phyloP scores from a whole-genome alignment of 2,329 filamentous ascomycete species.

The Eutypa lata region DNA sequence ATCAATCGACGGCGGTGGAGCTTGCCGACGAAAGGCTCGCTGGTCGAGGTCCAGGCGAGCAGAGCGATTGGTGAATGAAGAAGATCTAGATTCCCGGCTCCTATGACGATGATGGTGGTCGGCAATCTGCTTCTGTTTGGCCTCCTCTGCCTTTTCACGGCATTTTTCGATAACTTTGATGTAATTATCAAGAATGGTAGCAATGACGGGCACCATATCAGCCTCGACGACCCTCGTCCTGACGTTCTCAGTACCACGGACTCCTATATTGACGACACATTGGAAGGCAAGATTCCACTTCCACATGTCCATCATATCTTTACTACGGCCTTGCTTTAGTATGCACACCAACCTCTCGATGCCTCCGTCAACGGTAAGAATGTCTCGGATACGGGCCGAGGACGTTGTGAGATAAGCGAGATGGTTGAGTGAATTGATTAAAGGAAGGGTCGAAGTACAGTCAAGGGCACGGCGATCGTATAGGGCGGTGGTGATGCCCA shows the following conservation, averaged over 20 bases:
- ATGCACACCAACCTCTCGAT: conserved; percentile 97
- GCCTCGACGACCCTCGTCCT: conserved; percentile 95
- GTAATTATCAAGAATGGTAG: conserved; percentile 97
- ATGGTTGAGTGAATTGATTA: conserved; percentile 99
- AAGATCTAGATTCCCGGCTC: conserved; percentile 45
- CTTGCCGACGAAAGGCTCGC: conserved; percentile 68
- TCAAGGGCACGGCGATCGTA: conserved; percentile 97
- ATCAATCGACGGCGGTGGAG: conserved; percentile 80
- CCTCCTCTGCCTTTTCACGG: conserved; percentile 80
- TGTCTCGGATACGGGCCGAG: conserved; percentile 94
- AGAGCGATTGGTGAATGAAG: conserved; percentile 52
- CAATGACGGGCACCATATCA: conserved; percentile 98
- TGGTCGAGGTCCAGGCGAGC: conserved; percentile 55
- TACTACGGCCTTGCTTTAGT: conserved; percentile 93
- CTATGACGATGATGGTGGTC: conserved; percentile 51
- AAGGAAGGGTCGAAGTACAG: conserved; percentile 93
- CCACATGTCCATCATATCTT: conserved; percentile 99
- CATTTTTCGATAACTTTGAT: conserved; percentile 93
- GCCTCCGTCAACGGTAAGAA: conserved; percentile 96
- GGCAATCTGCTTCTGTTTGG: conserved; percentile 66
- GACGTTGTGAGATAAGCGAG: conserved; percentile 98
- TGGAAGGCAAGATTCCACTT: conserved; percentile 99
- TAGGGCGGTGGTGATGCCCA: conserved; percentile 96
- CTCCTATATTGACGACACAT: conserved; percentile 98
- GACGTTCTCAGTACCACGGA: conserved; percentile 90